A percentile compares a stretch with the other conserved stretches of the same genome.
phyloP scores from a whole-genome alignment of 257 asterid genomes.

The Solanum sitiens region DNA sequence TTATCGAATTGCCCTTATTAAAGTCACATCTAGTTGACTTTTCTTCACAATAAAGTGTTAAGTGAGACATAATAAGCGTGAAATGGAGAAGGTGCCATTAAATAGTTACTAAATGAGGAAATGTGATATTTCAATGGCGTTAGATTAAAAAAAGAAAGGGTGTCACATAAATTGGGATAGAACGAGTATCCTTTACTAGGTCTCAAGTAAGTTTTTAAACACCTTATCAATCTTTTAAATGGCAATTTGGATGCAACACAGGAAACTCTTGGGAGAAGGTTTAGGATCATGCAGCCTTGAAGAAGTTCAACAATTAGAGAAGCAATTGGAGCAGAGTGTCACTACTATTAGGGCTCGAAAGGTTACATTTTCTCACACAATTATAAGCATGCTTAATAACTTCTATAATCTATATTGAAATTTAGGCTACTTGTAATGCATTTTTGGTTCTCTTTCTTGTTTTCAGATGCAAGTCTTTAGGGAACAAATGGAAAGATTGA shows the following conservation, averaged over 20 bases:
- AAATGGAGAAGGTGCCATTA: background rate
- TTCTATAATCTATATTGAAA: background rate
- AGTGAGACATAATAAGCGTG: too few species aligned
- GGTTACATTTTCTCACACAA: constrained; percentile 17
- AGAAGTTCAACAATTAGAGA: constrained; percentile 71
- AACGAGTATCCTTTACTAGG: background rate
- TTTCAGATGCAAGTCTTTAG: constrained; percentile 66
- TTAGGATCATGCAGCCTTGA: constrained; percentile 48
- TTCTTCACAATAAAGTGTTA: background rate
- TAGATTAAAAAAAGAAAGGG: background rate
- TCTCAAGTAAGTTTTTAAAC: background rate
- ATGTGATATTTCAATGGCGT: background rate
- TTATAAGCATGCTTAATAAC: background rate
- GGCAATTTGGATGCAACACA: constrained; percentile 11
- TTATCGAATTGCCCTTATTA: background rate
- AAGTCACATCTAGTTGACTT: background rate
- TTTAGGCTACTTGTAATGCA: background rate
- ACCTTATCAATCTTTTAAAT: background rate
- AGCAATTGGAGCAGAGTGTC: constrained; percentile 68
- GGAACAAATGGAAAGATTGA: constrained; percentile 61
- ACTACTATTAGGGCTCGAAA: constrained; percentile 56
- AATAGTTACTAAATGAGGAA: background rate
- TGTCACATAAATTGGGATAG: background rate
- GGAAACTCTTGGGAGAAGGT: constrained; percentile 83
- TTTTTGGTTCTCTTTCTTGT: background rate